Evolutionary conservation across 2,329 filamentous ascomycete genomes (phyloP), one percentile per base, ranked within the genome.

Genomic region (Trichoderma breve): DNA sequence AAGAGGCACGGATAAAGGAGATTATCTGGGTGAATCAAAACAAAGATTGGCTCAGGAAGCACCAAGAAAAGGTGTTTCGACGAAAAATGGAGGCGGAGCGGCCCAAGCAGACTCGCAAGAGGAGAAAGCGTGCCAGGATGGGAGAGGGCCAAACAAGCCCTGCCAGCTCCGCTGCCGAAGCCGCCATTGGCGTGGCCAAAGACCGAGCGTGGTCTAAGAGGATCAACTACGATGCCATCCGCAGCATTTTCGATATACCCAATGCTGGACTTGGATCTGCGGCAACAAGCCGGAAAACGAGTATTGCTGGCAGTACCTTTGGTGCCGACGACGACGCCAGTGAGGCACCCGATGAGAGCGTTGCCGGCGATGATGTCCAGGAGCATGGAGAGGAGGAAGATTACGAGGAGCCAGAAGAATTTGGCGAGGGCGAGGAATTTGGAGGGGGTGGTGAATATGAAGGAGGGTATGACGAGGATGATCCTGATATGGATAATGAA

Each of bases 21-120:
- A 90, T 90, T 73, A 93, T 98, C 67, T 99, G 96, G 96, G 90
- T 97, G 57, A 95, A 95, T 73, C 91, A 95, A 79, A 98, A 99
- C 81, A 94, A 96, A 79, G 94, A 97, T 75, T 99, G 95, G 88
- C 86, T 99, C 51, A 92, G 95, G 9, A 88, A 90, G 63, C 92
- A 97, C 78, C 94, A 98, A 78, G 90, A 93, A 73, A 97, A 96
- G 81, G 86, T 92, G 7, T 91, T 97, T 71, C 89, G 92, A 51
- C 88, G 90, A 72, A 93, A 94, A 80, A 83, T 89, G 73, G 88
- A 88, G 72, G 86, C 86, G 11, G 86, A 82, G 76, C 84, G 81
- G 74, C 87, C 84, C 71, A 92, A 86, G 82, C 87, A 85, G 71
- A 86, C 83, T n/a, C 85, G 89, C 28, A 87, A 87, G 68, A 84